Evolutionary conservation across 1,284 basidiomycete genomes (phyloP), one percentile per base, ranked within the genome.

Genomic region (Apiotrichum gracile): DNA sequence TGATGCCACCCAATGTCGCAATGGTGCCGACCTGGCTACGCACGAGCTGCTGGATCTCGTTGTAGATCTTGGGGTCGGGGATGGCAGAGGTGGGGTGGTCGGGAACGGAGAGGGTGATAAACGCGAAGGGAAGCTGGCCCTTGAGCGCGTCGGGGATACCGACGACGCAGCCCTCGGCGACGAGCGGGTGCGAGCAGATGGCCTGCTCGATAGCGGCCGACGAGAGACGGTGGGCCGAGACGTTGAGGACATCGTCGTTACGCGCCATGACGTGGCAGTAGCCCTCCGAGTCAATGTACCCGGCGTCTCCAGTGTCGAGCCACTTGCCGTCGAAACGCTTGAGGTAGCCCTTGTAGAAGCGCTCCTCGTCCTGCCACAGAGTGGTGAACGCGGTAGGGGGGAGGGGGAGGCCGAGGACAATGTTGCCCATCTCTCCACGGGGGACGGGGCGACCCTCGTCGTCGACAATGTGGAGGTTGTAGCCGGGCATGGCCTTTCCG

Each of bases 181-280:
- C 89, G 61, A 91, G 91, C 54, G 83, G 83, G 79, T 96, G 91
- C 67, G 87, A 76, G 71, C 93, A 91, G 51, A 97, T 80, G 4
- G 91, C 91, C 13, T 87, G 88, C 79, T 97, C 92, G 61, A 97
- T 92, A 77, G 96, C 93, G 46, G 92, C 91, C 0, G 92, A 96
- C 40, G 88, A 91, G 51, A 97, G 80, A 67, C 93, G 86, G 75
- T 97, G 92, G 2, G 93, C 93, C 39, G 91, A 92, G 33, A 92
- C 90, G 73, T 65, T 65, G 57, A 65, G 61, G 31, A 65, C 64
- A 52, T 65, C 91, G 74, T 97, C 92, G 48, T 96, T 84, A 64
- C 92, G 86, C 43, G 92, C 91, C 76, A 91, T 91, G 76, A 97
- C 94, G 88, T 89, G 91, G 69, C 90, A 91, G 77, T 97, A 97